Evolutionary conservation across 495 filamentous ascomycete species (phyloP), one percentile per base, ranked within the genome.

Genomic region (Neurospora sp.): DNA sequence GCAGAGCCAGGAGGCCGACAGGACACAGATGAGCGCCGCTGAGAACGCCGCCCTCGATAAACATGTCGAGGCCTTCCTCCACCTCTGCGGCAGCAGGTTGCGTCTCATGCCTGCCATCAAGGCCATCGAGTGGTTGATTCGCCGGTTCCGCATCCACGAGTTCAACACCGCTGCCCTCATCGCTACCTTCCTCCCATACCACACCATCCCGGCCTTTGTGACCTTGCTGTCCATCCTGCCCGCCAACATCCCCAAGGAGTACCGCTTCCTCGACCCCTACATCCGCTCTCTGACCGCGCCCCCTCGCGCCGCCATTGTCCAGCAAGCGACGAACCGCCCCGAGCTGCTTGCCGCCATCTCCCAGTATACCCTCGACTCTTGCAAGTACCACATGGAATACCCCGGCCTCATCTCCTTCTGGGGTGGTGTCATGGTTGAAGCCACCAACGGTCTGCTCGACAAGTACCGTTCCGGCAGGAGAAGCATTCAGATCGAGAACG

Each of bases 151-250:
- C 73, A 85, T 96, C 38, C 96, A 98, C 79, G 93, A 98, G 78
- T 90, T 93, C 78, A 98, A 98, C 78, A 94, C 93, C 0, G 84
- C 87, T 1, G 88, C 86, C 61, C 83, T 96, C 20, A 82, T 98
- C n/a, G 84, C 95, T 68, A 93, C 94, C 10, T 97, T 98, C 80
- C 85, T 99, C 16, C 96, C 96, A 3, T 98, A 96, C 77, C 93
- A 98, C 78, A 89, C 89, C 0, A 90, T 91, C 20, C 92, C 91
- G 4, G 87, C 93, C 3, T 97, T 98, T 78, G 81, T 90, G 9
- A 92, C 92, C 4, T 83, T 98, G 4, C 84, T 99, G 7, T 91
- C 93, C 1, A 93, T 97, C 72, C 80, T 99, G 16, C 93, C 97
- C 0, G 80, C 85, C 10, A 86, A 89, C 37, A 82, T 96, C 9